These are phyloP conservation scores for Cicer judaicum DNA, from an alignment of 306 rosid species.

Conservation along the genomic window DNA sequence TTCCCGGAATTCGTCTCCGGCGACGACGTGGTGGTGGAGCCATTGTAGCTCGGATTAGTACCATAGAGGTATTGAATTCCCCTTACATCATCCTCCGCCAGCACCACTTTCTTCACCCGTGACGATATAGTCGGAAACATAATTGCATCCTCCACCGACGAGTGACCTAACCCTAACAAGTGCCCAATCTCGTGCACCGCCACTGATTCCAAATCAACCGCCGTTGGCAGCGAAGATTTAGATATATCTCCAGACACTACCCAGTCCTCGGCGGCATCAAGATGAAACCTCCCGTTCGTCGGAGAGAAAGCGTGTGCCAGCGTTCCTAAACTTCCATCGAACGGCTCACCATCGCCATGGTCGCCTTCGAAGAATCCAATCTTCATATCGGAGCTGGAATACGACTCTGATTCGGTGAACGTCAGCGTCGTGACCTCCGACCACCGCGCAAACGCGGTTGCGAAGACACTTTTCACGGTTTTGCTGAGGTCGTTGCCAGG, in stretches of 20 bases:
- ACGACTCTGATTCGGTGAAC: slow-evolving; percentile 52
- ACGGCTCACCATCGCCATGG: slow-evolving; percentile 90
- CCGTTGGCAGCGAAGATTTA: slow-evolving; percentile 48
- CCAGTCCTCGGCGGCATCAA: slow-evolving; percentile 78
- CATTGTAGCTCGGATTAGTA: slow-evolving; percentile 57
- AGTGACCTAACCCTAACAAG: slow-evolving; percentile 78
- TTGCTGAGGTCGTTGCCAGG: slow-evolving; percentile 54
- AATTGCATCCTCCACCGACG: slow-evolving; percentile 75
- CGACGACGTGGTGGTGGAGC: slow-evolving; percentile 42
- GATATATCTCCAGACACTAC: slow-evolving; percentile 67
- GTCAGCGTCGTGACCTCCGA: slow-evolving; percentile 64
- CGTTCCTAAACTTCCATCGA: slow-evolving; percentile 79
- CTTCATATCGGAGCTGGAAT: slow-evolving; percentile 51
- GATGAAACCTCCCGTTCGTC: slow-evolving; percentile 72
- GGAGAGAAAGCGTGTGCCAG: slow-evolving; percentile 92
- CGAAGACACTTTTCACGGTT: slow-evolving; percentile 57
- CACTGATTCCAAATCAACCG: slow-evolving; percentile 80
- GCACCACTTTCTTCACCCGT: slow-evolving; percentile 62
- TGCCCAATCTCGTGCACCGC: slow-evolving; percentile 98
- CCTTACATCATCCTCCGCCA: slow-evolving; percentile 59
- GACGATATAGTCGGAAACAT: slow-evolving; percentile 83
- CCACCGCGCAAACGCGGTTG: slow-evolving; percentile 68
- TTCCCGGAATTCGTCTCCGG: slow-evolving; percentile 53
- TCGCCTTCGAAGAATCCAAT: slow-evolving; percentile 73
- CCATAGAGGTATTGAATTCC: slow-evolving; percentile 83